These are phyloP conservation scores for Apiotrichum montevideense DNA, from an alignment of 1,284 basidiomycete genomes.

Conservation along the genomic window DNA sequence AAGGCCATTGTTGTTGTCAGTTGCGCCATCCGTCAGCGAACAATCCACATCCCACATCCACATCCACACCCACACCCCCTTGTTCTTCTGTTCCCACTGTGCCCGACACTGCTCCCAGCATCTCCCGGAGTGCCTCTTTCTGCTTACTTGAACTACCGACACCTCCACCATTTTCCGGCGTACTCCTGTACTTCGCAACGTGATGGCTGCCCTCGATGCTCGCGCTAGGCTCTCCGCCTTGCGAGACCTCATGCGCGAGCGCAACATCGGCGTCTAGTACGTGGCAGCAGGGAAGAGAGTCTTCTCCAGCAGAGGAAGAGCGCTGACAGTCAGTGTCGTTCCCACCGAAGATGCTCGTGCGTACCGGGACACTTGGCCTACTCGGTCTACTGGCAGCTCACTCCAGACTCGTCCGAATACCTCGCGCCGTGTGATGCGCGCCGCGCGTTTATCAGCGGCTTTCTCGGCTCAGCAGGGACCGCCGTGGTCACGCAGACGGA, in stretches of 20 bases:
- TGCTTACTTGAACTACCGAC: not conserved
- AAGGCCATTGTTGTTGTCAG: too few relatives aligned
- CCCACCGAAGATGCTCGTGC: constrained; percentile 83
- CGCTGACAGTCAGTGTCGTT: constrained; percentile 52
- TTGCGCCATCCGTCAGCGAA: too few relatives aligned
- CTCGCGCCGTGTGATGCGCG: constrained; percentile 75
- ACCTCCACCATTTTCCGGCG: constrained; percentile 10
- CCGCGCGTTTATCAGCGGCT: constrained; percentile 81
- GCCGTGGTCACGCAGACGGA: constrained; percentile 69
- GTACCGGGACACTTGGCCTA: constrained; percentile 33
- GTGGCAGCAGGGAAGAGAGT: not conserved
- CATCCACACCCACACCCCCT: too few relatives aligned
- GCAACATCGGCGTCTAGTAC: constrained; percentile 21
- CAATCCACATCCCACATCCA: too few relatives aligned
- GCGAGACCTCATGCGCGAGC: constrained; percentile 19
- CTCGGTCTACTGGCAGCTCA: not conserved
- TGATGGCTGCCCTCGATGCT: constrained; percentile 15
- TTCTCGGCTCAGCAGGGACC: constrained; percentile 85
- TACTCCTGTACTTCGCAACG: constrained; percentile 5
- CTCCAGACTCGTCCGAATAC: constrained; percentile 81
- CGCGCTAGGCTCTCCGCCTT: constrained; percentile 16
- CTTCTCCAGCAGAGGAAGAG: too few relatives aligned
- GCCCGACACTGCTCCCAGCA: too few relatives aligned
- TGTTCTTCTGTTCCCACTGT: too few relatives aligned
- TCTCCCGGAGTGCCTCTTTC: not conserved